Base-by-base conservation (phyloP, 78 protist genomes). In the Capsaspora owczarzaki region DNA sequence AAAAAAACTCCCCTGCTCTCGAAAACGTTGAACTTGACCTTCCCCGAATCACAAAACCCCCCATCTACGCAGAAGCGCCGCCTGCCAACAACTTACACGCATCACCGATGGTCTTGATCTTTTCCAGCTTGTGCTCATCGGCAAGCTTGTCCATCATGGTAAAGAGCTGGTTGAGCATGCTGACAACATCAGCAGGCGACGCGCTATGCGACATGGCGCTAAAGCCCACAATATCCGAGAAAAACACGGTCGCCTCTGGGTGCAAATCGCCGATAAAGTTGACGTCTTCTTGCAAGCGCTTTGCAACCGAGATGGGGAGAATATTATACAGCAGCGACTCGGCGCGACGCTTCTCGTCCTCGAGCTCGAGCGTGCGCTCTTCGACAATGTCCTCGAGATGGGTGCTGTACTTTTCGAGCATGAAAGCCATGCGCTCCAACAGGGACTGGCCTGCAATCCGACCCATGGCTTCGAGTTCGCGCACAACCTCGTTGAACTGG, bases 61-160 rank as follows among this genome's bases (percentile, higher is more conserved):
- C n/a, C n/a, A n/a, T n/a, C n/a, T n/a, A n/a, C n/a, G n/a, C n/a
- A n/a, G n/a, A n/a, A n/a, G n/a, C n/a, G n/a, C n/a, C n/a, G n/a
- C n/a, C n/a, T n/a, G n/a, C n/a, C n/a, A n/a, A 2, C 66, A 68
- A 80, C 82, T 56, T 72, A 53, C 75, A 86, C 35, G 83, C 85
- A 37, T 86, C 89, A 0, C 89, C 89, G 8, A 86, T 86, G 41
- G 85, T 86, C 74, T 86, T 75, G 66, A 86, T 81, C 77, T 81
- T 80, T 6, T 1, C 8, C 29, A 71, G 5, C 42, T 27, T 68
- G 76, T 81, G 25, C 75, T 66, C 3, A 29, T 14, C 23, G 60
- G 49, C 31, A 14, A 78, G 35, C 49, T 6, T 16, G 82, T 78
- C 82, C 33, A 61, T 25, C 38, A 61, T 20, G 42, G 19, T 33